phyloP scores from a whole-genome alignment of 257 asterid species.

The Orobanche coerulescens region DNA sequence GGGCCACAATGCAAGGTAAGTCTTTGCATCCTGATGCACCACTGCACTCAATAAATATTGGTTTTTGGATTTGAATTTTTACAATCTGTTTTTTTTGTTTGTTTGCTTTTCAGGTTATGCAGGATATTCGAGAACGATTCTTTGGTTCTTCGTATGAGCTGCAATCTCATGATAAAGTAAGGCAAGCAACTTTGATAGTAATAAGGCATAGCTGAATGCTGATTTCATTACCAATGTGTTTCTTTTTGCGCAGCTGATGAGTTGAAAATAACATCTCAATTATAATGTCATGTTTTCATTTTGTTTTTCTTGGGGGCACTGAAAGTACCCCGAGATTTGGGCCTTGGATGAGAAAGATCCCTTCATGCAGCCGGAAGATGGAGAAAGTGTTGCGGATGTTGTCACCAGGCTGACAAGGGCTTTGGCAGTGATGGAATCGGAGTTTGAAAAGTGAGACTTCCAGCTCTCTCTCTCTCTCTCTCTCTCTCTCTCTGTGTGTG shows the following conservation, averaged over 20 bases:
- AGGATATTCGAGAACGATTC: slow-evolving; percentile 69
- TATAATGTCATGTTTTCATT: slow-evolving; percentile 3
- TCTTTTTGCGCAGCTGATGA: neutral
- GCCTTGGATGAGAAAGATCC: slow-evolving; percentile 85
- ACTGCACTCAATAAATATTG: no score
- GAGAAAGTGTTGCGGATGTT: slow-evolving; percentile 97
- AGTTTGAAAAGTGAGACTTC: slow-evolving; percentile 54
- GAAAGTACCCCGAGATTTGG: slow-evolving; percentile 90
- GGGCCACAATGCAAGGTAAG: slow-evolving; percentile 70
- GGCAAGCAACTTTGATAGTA: slow-evolving; percentile 21
- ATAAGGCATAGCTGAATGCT: slow-evolving; percentile 11
- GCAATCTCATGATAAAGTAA: slow-evolving; percentile 79
- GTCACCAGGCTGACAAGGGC: slow-evolving; percentile 71
- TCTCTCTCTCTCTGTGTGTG: neutral
- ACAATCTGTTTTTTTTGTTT: neutral
- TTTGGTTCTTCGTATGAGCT: slow-evolving; percentile 81
- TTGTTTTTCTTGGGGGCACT: slow-evolving; percentile 19
- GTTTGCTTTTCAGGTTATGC: slow-evolving; percentile 41
- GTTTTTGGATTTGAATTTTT: neutral
- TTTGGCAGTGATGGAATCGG: slow-evolving; percentile 52
- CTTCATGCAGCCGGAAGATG: slow-evolving; percentile 82
- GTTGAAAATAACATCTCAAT: neutral
- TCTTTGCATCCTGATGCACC: neutral
- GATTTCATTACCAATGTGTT: slow-evolving; percentile 4
- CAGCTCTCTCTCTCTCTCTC: neutral